A percentile compares a stretch with the other conserved stretches of the same genome.
Conservation (phyloP, 345 rosid species). For the Populus alba region DNA sequence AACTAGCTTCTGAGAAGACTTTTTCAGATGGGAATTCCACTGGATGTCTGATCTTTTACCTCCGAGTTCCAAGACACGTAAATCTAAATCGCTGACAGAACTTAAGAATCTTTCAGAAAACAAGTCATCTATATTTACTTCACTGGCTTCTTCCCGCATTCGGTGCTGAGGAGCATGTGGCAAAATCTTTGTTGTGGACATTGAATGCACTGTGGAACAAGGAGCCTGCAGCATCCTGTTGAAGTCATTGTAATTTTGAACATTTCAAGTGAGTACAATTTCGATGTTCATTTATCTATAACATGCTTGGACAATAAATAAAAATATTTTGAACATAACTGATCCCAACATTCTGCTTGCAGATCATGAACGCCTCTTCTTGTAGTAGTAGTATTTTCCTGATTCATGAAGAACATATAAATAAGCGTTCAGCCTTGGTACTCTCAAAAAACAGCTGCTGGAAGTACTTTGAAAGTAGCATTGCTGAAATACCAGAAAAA, state of each 20-base stretch:
- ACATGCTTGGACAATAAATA: background rate
- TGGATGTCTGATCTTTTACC: conserved; percentile 22
- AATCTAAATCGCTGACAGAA: conserved; percentile 39
- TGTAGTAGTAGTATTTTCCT: conserved; percentile 27
- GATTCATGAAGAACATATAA: conserved; percentile 13
- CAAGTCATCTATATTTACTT: conserved; percentile 21
- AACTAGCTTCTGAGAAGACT: conserved; percentile 15
- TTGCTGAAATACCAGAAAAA: background rate
- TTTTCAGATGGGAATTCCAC: conserved; percentile 13
- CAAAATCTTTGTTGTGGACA: conserved; percentile 12
- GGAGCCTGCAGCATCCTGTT: conserved; percentile 37
- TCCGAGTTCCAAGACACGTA: conserved; percentile 40
- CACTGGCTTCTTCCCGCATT: conserved; percentile 18
- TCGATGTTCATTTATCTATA: background rate
- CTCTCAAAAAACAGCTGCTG: background rate
- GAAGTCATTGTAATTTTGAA: background rate
- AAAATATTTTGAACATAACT: conserved; percentile 26
- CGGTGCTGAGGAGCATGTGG: conserved; percentile 24
- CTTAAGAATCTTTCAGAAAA: conserved; percentile 29
- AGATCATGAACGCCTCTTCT: conserved; percentile 14
- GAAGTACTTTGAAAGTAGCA: background rate
- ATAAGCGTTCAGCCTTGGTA: background rate
- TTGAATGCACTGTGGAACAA: conserved; percentile 24
- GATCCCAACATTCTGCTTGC: conserved; percentile 22
- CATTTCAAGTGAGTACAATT: background rate